Evolutionary conservation across 768 basidiomycete species (phyloP).

Genomic region (Kwoniella shandongensis): DNA sequence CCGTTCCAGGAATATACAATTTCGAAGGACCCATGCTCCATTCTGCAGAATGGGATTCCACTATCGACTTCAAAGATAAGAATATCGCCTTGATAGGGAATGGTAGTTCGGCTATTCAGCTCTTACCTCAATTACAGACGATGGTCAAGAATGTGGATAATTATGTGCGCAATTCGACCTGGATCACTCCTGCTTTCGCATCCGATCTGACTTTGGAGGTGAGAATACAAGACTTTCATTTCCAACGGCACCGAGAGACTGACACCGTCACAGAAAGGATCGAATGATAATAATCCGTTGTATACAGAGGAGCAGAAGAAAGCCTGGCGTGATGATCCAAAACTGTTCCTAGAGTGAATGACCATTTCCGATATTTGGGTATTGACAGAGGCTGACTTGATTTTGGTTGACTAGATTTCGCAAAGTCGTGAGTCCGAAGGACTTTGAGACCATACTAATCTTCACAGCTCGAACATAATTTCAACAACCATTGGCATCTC

Average conservation of each 20-base stretch:
- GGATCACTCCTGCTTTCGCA: conserved; percentile 1
- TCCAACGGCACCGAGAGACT: too few species aligned
- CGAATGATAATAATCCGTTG: neutral
- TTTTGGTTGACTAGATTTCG: too few species aligned
- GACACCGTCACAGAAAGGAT: too few species aligned
- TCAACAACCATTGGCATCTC: conserved; percentile 5
- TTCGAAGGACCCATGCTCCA: conserved; percentile 2
- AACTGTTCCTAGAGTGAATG: neutral
- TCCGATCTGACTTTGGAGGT: neutral
- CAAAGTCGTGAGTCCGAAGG: too few species aligned
- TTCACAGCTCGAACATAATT: conserved; percentile 1
- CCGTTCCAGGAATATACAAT: neutral
- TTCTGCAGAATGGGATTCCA: neutral
- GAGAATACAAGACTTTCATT: neutral
- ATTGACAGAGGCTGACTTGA: too few species aligned
- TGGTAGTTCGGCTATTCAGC: neutral
- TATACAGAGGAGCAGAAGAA: conserved; percentile 1
- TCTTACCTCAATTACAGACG: conserved; percentile 1
- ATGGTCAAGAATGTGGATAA: conserved; percentile 3
- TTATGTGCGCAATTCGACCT: neutral
- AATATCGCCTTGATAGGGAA: conserved; percentile 3
- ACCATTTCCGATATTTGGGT: too few species aligned
- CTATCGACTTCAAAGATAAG: neutral
- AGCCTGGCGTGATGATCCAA: neutral
- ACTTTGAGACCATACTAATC: neutral